Base-by-base conservation (phyloP, 2,329 filamentous ascomycete species). In the Pseudogymnoascus destructans region DNA sequence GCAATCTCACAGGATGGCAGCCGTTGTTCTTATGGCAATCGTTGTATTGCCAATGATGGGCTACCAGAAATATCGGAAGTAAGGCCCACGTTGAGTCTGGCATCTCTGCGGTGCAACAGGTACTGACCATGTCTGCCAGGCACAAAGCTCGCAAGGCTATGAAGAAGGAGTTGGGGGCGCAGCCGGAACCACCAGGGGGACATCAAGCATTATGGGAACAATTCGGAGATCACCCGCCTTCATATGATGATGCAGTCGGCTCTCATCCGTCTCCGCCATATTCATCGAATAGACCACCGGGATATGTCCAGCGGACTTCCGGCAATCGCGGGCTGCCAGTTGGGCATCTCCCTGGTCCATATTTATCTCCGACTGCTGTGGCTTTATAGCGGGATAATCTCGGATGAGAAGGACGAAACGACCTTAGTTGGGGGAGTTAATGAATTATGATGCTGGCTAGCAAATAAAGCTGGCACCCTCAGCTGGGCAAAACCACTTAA, bases 61-160 rank as follows among this genome's bases (percentile, higher is more conserved):
- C 19, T 56, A 36, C 54, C 7, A 56, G 1, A 56, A 38, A 56
- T 56, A 56, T 23, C 30, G n/a, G 17, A 56, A 36, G 54, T 56
- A 27, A 36, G 30, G 19, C 54, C 9, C 30, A 23, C 4, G 21
- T 30, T 35, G 21, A 36, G 8, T 38, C 17, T 15, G 11, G 7
- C 32, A 56, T 38, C 54, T 36, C 54, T 9, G 6, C 32, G 13
- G 15, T 36, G 10, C 15, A 23, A 36, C 17, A 36, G 35, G 17
- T 2, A 11, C 30, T 56, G 17, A 56, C 32, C 30, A 15, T 27
- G 9, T 19, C 17, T 13, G 8, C 17, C 30, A 56, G 54, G 32
- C 35, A 56, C 35, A 56, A 56, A 19, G 54, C 30, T 23, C 30
- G 32, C 7, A 56, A 56, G 32, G 32, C 54, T 6, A 5, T 27